Conservation (phyloP, 2,329 filamentous ascomycete genomes). For the Cucurbitaria berberidis region DNA sequence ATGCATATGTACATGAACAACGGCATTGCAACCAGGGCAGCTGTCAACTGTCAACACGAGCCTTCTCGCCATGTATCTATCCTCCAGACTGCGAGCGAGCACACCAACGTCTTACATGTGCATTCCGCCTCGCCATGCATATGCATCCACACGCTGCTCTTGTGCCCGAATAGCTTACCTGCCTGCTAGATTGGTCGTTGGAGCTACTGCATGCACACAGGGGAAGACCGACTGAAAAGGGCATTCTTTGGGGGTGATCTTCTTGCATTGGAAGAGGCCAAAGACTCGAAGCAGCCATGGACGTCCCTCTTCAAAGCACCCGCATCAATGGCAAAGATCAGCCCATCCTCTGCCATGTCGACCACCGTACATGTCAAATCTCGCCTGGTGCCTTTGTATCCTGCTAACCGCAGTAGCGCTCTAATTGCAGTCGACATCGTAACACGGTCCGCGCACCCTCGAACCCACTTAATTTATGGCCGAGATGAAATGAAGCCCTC, state of each 20-base stretch:
- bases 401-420: background rate
- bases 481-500: constrained; percentile 10
- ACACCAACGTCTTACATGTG: constrained; percentile 4
- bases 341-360: background rate
- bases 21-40: constrained; percentile 5
- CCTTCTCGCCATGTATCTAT: too few relatives aligned
- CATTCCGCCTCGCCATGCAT: constrained; percentile 6
- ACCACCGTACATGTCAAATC: background rate
- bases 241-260: constrained; percentile 2
- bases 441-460: background rate
- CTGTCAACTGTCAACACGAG: constrained; percentile 15
- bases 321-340: background rate
- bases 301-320: background rate
- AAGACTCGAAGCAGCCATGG: background rate
- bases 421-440: constrained; percentile 4
- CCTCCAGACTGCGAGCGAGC: too few relatives aligned
- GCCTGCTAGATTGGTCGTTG: constrained; percentile 8
- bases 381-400: background rate
- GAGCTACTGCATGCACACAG: constrained; percentile 10
- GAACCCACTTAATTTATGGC: constrained; percentile 4
- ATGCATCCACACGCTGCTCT: constrained; percentile 4
- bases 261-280: background rate
- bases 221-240: background rate
- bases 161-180: constrained; percentile 6
- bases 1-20: constrained; percentile 8